Base-by-base conservation (phyloP, 306 rosid genomes). In the Gastrolobium bilobum region DNA sequence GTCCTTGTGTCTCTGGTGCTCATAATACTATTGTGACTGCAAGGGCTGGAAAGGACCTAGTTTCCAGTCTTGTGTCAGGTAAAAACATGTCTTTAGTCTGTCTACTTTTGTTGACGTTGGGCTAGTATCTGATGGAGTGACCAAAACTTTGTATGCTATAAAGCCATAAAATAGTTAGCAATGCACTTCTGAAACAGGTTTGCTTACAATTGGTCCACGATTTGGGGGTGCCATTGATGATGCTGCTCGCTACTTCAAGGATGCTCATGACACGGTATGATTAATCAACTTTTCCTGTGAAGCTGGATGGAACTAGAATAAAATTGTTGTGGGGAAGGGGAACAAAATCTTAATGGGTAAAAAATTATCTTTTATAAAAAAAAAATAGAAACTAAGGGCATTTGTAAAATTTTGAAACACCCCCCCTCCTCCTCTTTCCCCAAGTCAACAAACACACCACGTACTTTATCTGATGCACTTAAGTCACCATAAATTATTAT, bases 181-280 rank as follows among this genome's bases (percentile, higher is more conserved):
- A 87, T 63, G 73, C 57, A 39, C 73, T 89, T 74, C 73, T 90
- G 83, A 65, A 86, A 80, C 86, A 96, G 99, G 98, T 87, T 90
- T 96, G 89, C 98, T 96, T 78, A 96, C 99, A 48, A 96, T 93
- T 72, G 99, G 99, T 82, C 99, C 99, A 33, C 99, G 97, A 73
- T 96, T 96, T 82, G 99, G 99, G 61, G 99, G 99, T 85, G 99
- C 99, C 81, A 84, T 96, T 78, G 98, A 96, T 78, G 99, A 96
- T 75, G 99, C 99, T 82, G 99, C 99, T 83, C 97, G 99, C 51
- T 96, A 93, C 83, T 96, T 93, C 87, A 96, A 93, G 93, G 98
- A 96, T 80, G 99, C 99, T 63, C 91, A 72, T 83, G 98, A 96
- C 85, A 91, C 80, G 90, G 97, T 90, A 86, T 84, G 85, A 78